These are phyloP conservation scores for Fusarium aywerte DNA, from an alignment of 2,329 filamentous ascomycete species.

Conservation along the genomic window DNA sequence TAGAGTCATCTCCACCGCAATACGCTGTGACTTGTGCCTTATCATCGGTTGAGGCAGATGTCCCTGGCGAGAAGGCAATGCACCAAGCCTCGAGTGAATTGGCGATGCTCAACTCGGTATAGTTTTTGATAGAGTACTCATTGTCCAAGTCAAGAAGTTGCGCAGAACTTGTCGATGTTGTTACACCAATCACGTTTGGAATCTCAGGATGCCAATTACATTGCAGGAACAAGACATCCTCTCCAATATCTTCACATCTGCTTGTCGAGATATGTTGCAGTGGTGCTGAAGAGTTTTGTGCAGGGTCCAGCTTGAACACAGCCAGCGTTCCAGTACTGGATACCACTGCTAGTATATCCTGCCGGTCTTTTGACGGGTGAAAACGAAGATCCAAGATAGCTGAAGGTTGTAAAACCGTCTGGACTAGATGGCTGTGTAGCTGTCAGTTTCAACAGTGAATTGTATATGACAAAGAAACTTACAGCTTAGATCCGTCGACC, in stretches of 20 bases:
- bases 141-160: slow-evolving; percentile 62
- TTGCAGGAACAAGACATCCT: slow-evolving; percentile 74
- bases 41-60: slow-evolving; percentile 14
- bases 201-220: slow-evolving; percentile 76
- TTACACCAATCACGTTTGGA: slow-evolving; percentile 70
- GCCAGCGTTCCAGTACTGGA: slow-evolving; percentile 79
- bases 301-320: slow-evolving; percentile 67
- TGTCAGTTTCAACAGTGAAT: slow-evolving; percentile 6
- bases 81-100: slow-evolving; percentile 80
- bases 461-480: slow-evolving; percentile 49
- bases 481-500: slow-evolving; percentile 66
- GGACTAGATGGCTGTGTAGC: slow-evolving; percentile 61
- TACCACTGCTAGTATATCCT: slow-evolving; percentile 74
- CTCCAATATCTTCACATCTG: slow-evolving; percentile 61
- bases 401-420: slow-evolving; percentile 71
- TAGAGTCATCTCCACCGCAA: slow-evolving; percentile 81
- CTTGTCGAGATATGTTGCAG: slow-evolving; percentile 58
- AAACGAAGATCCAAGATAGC: slow-evolving; percentile 91
- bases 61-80: slow-evolving; percentile 65
- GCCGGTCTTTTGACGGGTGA: slow-evolving; percentile 59
- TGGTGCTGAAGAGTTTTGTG: slow-evolving; percentile 46
- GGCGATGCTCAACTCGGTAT: slow-evolving; percentile 54
- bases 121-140: slow-evolving; percentile 52
- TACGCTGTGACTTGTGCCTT: slow-evolving; percentile 59
- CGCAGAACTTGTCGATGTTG: slow-evolving; percentile 75